These are phyloP conservation scores for Ogataea siamensis DNA, from an alignment of 805 yeast genomes.

Conservation along the genomic window DNA sequence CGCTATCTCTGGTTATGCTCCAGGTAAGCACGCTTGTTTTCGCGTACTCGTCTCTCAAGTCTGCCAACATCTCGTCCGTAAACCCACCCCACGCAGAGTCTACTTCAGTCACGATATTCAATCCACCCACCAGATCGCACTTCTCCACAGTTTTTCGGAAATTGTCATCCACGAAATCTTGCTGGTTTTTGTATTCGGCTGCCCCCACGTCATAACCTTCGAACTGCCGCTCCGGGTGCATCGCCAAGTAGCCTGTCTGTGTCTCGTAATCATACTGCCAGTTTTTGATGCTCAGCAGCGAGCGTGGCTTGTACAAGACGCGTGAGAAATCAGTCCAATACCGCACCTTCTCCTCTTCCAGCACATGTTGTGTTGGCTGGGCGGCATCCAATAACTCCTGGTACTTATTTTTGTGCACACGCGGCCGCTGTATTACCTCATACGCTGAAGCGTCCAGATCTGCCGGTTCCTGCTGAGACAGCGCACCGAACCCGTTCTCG, in stretches of 20 bases:
- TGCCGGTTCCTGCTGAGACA: conserved; percentile 52
- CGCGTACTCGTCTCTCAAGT: conserved; percentile 67
- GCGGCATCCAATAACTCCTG: conserved; percentile 62
- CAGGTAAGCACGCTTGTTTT: conserved; percentile 47
- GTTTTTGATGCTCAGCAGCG: conserved; percentile 50
- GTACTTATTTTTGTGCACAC: conserved; percentile 51
- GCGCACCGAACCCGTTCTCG: conserved; percentile 70
- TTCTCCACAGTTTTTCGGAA: conserved; percentile 67
- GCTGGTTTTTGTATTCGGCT: conserved; percentile 50
- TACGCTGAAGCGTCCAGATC: conserved; percentile 16
- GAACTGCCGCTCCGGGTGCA: conserved; percentile 40
- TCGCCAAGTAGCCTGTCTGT: conserved; percentile 22
- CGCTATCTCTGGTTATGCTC: conserved; percentile 32
- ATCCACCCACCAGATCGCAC: conserved; percentile 71
- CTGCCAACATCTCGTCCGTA: conserved; percentile 47
- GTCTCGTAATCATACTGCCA: conserved; percentile 55
- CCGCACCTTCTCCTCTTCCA: conserved; percentile 42
- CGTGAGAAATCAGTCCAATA: conserved; percentile 84
- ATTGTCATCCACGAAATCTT: conserved; percentile 54
- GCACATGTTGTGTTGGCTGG: conserved; percentile 29
- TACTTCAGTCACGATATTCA: conserved; percentile 65
- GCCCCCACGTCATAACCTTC: conserved; percentile 53
- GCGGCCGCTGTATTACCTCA: conserved; percentile 28
- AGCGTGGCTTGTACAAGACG: conserved; percentile 61
- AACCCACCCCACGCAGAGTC: conserved; percentile 89